Percentiles rank a stretch among this genome's conserved stretches.
phyloP scores from a whole-genome alignment of 352 stramenopile genomes.

The Phytophthora sp. region DNA sequence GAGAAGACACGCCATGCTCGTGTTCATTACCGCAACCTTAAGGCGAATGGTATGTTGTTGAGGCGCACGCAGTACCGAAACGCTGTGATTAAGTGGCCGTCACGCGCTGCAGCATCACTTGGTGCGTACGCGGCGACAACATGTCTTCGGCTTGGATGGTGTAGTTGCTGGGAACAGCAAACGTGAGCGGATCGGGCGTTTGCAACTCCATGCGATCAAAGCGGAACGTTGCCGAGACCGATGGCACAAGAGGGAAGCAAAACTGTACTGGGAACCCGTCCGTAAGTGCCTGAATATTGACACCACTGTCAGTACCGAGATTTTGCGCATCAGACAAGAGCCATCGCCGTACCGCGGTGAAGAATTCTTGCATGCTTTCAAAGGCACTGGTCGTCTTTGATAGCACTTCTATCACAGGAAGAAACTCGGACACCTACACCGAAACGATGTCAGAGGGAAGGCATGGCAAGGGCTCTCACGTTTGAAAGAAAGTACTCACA shows the following conservation, averaged over 20 bases:
- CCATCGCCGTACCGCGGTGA: slow-evolving; percentile 49
- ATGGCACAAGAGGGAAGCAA: slow-evolving; percentile 69
- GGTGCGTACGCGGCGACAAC: slow-evolving; percentile 60
- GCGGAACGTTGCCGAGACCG: slow-evolving; percentile 63
- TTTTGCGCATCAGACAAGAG: neutral
- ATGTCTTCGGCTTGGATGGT: slow-evolving; percentile 42
- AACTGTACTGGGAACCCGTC: slow-evolving; percentile 78
- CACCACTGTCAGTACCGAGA: slow-evolving; percentile 2
- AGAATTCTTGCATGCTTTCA: slow-evolving; percentile 67
- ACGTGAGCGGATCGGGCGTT: slow-evolving; percentile 36
- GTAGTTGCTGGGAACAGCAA: slow-evolving; percentile 46
- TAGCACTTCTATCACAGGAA: slow-evolving; percentile 70
- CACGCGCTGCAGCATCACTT: slow-evolving; percentile 65
- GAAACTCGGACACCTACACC: slow-evolving; percentile 56
- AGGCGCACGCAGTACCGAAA: neutral
- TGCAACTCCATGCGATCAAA: slow-evolving; percentile 56
- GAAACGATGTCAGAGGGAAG: too few species aligned
- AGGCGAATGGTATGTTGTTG: too few species aligned
- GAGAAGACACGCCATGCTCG: too few species aligned
- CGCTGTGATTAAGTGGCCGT: slow-evolving; percentile 37
- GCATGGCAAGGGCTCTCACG: too few species aligned
- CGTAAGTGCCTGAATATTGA: slow-evolving; percentile 35
- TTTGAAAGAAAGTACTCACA: slow-evolving; percentile 33
- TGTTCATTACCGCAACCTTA: too few species aligned
- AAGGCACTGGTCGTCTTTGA: slow-evolving; percentile 72